Base-by-base conservation (phyloP, 2,329 filamentous ascomycete species). In the Colletotrichum orbiculare region DNA sequence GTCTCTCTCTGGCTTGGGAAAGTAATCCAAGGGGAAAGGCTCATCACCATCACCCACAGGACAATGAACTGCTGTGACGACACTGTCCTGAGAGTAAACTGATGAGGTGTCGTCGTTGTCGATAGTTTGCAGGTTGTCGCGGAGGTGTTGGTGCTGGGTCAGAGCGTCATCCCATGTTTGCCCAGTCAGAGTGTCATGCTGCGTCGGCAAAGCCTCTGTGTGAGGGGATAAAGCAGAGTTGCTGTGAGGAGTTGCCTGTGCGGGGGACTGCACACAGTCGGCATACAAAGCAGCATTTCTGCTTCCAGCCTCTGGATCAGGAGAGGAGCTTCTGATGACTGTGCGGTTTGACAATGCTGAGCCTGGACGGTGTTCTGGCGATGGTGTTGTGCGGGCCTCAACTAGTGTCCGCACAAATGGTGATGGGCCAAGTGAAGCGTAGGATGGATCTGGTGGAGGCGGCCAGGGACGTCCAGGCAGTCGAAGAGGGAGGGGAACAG, bases 21-120 rank as follows among this genome's bases (percentile, higher is more conserved):
- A 66, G 62, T 11, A 57, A 54, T 58, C 47, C 47, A n/a, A 43
- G 42, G 9, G 47, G 52, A 10, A 25, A 25, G 47, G 17, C 46
- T 15, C 15, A 33, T 9, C 33, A 39, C 15, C 37, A 41, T 25
- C 47, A 43, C 47, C 41, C n/a, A 45, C 41, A 43, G 63, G 58
- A 43, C 10, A 47, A 17, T 54, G 65, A 33, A 69, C 41, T 7
- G 67, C 66, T 17, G 67, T 72, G 11, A 66, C 50, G 13, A 57
- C 39, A 17, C 69, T 72, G 34, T 68, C 63, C 15, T 71, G 52
- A 6, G 71, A 71, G 52, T 72, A 72, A 7, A 70, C 13, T 12
- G 71, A 72, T 2, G 70, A 72, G 6, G 64, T 55, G 15, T 45
- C 35, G 6, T 53, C 52, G 15, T 57, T 35, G 17, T 37, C 13